These are phyloP conservation scores for Saccharomycopsis fibuligera DNA, from an alignment of 805 yeast species.

Conservation along the genomic window DNA sequence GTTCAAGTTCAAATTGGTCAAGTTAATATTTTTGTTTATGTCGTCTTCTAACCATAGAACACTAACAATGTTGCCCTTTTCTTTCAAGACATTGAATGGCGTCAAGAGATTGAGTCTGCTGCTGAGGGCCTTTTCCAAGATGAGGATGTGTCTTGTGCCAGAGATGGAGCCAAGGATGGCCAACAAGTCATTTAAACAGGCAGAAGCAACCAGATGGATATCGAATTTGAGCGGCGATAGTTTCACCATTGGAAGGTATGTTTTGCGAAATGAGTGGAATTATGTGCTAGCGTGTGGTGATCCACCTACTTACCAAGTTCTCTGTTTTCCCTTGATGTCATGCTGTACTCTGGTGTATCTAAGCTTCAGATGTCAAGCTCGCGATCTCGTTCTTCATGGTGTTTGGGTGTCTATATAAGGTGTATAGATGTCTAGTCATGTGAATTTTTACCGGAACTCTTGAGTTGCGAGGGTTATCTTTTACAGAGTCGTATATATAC, in stretches of 20 bases:
- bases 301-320: too few relatives aligned
- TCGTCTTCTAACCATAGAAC: conserved; percentile 40
- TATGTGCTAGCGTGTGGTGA: background rate
- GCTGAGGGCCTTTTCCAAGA: conserved; percentile 39
- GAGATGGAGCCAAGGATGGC: conserved; percentile 1
- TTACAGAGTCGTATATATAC: too few relatives aligned
- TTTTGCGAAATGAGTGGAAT: background rate
- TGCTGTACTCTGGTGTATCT: too few relatives aligned
- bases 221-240: conserved; percentile 15
- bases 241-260: conserved; percentile 13
- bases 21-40: conserved; percentile 1
- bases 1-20: conserved; percentile 11
- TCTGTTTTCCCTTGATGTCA: too few relatives aligned
- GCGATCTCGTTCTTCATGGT: too few relatives aligned
- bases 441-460: too few relatives aligned
- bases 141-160: conserved; percentile 11
- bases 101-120: conserved; percentile 46
- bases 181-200: conserved; percentile 11
- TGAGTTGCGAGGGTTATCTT: too few relatives aligned
- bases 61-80: conserved; percentile 41
- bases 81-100: conserved; percentile 48
- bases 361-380: too few relatives aligned
- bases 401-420: too few relatives aligned
- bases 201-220: conserved; percentile 4
- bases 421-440: too few relatives aligned